A percentile compares a stretch with the other conserved stretches of the same genome.
Evolutionary conservation across 2,329 filamentous ascomycete genomes (phyloP).

Genomic region (Nothopassalora personata): DNA sequence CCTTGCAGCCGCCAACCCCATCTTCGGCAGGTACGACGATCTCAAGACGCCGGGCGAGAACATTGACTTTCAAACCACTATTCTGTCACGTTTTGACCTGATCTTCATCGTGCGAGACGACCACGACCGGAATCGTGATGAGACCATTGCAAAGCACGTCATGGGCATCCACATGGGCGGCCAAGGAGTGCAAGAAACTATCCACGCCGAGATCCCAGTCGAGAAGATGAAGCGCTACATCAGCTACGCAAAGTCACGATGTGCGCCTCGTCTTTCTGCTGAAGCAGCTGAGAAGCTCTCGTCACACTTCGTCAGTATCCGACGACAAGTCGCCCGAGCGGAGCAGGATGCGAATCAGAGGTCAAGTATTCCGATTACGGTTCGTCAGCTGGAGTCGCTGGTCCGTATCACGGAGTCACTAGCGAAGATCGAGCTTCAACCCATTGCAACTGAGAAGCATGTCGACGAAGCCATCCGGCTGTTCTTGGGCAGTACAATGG

Average conservation of each 20-base stretch:
- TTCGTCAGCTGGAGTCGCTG: constrained; percentile 94
- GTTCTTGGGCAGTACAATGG: constrained; percentile 96
- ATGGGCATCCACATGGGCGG: constrained; percentile 96
- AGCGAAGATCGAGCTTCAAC: constrained; percentile 81
- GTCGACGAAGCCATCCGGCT: constrained; percentile 96
- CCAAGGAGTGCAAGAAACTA: constrained; percentile 75
- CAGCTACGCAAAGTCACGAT: constrained; percentile 94
- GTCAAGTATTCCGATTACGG: constrained; percentile 92
- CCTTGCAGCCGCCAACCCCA: constrained; percentile 90
- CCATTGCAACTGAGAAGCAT: constrained; percentile 81
- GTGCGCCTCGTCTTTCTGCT: constrained; percentile 81
- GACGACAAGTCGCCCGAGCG: constrained; percentile 84
- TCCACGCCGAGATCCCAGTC: constrained; percentile 83
- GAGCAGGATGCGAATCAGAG: constrained; percentile 86
- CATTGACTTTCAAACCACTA: constrained; percentile 98
- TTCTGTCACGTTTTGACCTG: constrained; percentile 97
- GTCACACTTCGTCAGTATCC: constrained; percentile 94
- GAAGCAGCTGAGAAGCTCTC: constrained; percentile 94
- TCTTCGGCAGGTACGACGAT: constrained; percentile 96
- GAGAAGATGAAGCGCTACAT: constrained; percentile 98
- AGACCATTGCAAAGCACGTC: constrained; percentile 91
- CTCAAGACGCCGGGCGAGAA: constrained; percentile 97
- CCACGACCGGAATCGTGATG: constrained; percentile 82
- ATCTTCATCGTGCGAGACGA: constrained; percentile 98
- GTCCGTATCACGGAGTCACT: constrained; percentile 95